Conservation (phyloP, 169 alveolate genomes). For the Plasmodium coatneyi region DNA sequence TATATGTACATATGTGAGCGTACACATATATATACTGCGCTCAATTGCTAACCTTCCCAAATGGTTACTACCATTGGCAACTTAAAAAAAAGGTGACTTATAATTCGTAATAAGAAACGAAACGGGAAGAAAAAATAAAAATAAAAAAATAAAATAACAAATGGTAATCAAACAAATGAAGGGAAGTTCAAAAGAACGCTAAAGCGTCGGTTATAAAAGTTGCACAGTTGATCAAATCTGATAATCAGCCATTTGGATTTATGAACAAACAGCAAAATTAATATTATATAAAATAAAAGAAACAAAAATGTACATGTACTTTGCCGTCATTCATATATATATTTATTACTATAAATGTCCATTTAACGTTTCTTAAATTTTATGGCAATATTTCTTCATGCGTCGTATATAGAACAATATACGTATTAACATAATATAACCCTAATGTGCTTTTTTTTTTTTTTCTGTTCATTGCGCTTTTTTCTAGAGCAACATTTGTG, state of each 20-base stretch:
- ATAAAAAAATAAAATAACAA: not conserved
- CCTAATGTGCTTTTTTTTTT: not conserved
- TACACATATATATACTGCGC: not conserved
- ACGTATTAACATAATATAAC: not conserved
- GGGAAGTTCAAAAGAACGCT: not conserved
- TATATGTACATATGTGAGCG: not conserved
- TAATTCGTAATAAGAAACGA: slow-evolving; percentile 5
- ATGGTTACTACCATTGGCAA: not conserved
- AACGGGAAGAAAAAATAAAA: not conserved
- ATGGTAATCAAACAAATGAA: not conserved
- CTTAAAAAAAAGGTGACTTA: not conserved
- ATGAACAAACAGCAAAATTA: not conserved
- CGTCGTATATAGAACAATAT: not conserved
- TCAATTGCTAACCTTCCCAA: not conserved
- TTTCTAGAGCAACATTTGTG: not conserved
- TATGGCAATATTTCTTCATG: not conserved
- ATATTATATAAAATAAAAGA: not conserved
- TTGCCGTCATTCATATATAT: not conserved
- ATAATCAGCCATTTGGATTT: not conserved
- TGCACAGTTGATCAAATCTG: not conserved
- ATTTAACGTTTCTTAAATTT: not conserved
- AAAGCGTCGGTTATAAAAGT: not conserved
- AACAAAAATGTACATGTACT: not conserved
- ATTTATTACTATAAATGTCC: not conserved
- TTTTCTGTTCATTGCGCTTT: not conserved